Evolutionary conservation across 2,329 filamentous ascomycete genomes (phyloP).

Genomic region (Phyllosticta citriasiana): DNA sequence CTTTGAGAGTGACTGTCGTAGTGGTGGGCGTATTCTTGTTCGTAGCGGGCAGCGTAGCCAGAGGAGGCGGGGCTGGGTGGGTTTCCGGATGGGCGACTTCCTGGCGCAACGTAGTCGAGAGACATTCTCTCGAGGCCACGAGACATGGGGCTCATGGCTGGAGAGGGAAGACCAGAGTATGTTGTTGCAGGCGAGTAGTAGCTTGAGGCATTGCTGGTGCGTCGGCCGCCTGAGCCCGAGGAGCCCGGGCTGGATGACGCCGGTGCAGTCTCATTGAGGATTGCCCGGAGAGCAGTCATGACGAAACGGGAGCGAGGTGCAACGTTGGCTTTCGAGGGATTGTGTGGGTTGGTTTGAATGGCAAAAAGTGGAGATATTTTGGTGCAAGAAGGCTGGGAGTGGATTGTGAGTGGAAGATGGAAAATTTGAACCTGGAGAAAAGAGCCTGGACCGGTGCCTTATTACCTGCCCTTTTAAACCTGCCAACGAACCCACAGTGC

Average conservation of each 20-base stretch:
- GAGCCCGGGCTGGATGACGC: background rate
- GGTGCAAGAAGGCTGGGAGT: background rate
- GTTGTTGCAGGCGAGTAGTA: background rate
- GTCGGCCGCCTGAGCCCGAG: background rate
- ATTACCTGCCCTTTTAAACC: background rate
- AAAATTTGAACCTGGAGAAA: background rate
- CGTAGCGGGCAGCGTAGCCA: slow-evolving; percentile 1
- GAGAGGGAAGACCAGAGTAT: background rate
- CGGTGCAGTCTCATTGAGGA: slow-evolving; percentile 8
- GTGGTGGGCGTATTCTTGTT: background rate
- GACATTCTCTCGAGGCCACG: slow-evolving; percentile 10
- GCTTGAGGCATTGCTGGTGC: background rate
- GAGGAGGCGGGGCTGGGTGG: background rate
- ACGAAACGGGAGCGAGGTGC: background rate
- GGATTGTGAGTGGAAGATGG: background rate
- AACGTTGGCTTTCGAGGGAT: background rate
- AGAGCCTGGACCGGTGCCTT: background rate
- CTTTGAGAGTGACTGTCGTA: background rate
- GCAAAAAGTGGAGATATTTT: background rate
- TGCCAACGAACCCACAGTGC: background rate
- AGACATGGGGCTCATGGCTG: slow-evolving; percentile 1
- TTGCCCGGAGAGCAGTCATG: slow-evolving; percentile 9
- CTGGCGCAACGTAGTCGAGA: slow-evolving; percentile 9
- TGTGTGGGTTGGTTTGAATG: background rate
- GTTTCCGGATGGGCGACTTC: slow-evolving; percentile 2